These are phyloP conservation scores for Saturnispora bothae DNA, from an alignment of 805 yeast genomes.

Conservation along the genomic window DNA sequence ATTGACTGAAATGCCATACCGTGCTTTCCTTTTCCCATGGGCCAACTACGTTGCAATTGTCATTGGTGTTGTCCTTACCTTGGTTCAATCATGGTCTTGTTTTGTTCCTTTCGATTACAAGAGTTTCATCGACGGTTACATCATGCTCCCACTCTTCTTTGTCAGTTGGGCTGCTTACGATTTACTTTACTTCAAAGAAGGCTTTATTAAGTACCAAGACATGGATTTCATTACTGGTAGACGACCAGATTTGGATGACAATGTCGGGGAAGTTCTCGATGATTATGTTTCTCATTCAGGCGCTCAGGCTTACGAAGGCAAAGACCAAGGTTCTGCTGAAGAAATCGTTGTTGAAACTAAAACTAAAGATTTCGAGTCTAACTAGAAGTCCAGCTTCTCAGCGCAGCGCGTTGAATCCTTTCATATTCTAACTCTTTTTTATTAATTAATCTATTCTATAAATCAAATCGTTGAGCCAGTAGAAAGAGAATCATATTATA, in stretches of 20 bases:
- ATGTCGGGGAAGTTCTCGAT: slow-evolving; percentile 10
- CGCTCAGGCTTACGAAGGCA: too few relatives aligned
- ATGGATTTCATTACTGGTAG: slow-evolving; percentile 45
- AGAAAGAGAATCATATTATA: too few relatives aligned
- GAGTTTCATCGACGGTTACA: slow-evolving; percentile 48
- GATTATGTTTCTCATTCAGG: slow-evolving; percentile 3
- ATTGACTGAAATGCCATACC: slow-evolving; percentile 42
- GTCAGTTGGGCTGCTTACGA: slow-evolving; percentile 26
- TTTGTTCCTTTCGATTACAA: slow-evolving; percentile 52
- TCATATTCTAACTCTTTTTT: too few relatives aligned
- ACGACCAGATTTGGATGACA: slow-evolving; percentile 26
- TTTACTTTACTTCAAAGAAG: slow-evolving; percentile 14
- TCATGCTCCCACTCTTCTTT: slow-evolving; percentile 48
- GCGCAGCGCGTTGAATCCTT: too few relatives aligned
- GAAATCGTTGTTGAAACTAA: not conserved
- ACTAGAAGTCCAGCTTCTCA: too few relatives aligned
- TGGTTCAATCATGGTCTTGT: slow-evolving; percentile 59
- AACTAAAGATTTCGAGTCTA: not conserved
- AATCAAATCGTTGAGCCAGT: too few relatives aligned
- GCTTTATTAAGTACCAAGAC: slow-evolving; percentile 29
- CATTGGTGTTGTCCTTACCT: slow-evolving; percentile 41
- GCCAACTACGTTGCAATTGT: slow-evolving; percentile 39
- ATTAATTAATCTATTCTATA: too few relatives aligned
- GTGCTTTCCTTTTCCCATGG: slow-evolving; percentile 41
- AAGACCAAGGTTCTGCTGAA: too few relatives aligned